Evolutionary conservation across 2,329 filamentous ascomycete genomes (phyloP), one percentile per base, ranked within the genome.

Genomic region (Xylaria sp.): DNA sequence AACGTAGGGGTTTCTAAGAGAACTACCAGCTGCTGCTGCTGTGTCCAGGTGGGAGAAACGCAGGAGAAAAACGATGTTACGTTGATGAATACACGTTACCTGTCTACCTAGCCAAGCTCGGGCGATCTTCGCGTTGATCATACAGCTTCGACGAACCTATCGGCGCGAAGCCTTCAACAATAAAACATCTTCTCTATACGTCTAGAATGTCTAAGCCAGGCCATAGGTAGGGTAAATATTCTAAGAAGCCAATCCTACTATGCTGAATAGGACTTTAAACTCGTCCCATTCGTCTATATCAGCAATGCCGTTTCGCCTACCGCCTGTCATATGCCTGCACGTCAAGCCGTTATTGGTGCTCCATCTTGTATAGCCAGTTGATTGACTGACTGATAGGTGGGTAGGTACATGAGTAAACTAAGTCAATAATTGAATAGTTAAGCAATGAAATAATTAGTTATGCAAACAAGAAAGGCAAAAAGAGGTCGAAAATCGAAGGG

Each of bases 91-190:
- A 10, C 2, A 36, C 33, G 33, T 36, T 36, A 36, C 33, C 20
- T 12, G 3, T 25, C 20, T 12, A 9, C 10, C n/a, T 23, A 25
- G 10, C 33, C 9, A 10, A 36, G 33, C 6, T 10, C 7, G 15
- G 54, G 28, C 10, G 60, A 67, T 64, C 60, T 56, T 61, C 63
- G 49, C 39, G 66, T 13, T 51, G 61, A 68, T 68, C 66, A 64
- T 56, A 68, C 66, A 51, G 18, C 31, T 56, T 68, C 31, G 49
- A 60, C 28, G 20, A 36, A 33, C 49, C 31, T 48, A 49, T 60
- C 55, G 41, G 60, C n/a, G 20, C n/a, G n/a, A 2, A 9, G 18
- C 15, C 46, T 49, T 57, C 7, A 49, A 18, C 55, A 56, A 25
- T 33, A 20, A 48, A 48, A 46, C 41, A 36, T 36, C 2, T 36